phyloP scores from a whole-genome alignment of 495 filamentous ascomycete species.

The Glonium stellatum region DNA sequence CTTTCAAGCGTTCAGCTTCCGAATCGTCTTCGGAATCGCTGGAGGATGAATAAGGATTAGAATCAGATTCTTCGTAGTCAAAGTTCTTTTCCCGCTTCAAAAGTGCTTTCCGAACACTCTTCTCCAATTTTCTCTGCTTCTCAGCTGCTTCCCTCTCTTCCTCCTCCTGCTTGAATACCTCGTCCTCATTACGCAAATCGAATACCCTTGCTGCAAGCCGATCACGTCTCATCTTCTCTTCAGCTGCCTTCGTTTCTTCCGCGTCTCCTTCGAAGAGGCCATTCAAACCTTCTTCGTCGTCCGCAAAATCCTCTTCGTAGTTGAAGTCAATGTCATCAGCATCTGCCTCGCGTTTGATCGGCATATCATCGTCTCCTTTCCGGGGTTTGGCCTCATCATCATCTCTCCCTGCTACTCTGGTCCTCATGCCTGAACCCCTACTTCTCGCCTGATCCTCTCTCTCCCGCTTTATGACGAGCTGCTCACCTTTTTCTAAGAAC shows the following conservation, averaged over 20 bases:
- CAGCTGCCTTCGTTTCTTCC: conserved; percentile 79
- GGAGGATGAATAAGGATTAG: conserved; percentile 63
- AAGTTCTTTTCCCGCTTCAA: conserved; percentile 77
- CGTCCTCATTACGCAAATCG: conserved; percentile 46
- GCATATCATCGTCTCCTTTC: conserved; percentile 56
- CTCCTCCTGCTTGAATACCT: conserved; percentile 65
- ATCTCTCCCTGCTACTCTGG: conserved; percentile 17
- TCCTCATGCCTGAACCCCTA: conserved; percentile 12
- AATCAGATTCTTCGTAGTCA: conserved; percentile 71
- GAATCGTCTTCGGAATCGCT: conserved; percentile 21
- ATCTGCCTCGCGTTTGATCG: conserved; percentile 54
- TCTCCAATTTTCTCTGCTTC: conserved; percentile 59
- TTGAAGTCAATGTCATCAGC: conserved; percentile 40
- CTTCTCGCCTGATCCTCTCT: background rate
- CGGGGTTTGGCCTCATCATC: conserved; percentile 32
- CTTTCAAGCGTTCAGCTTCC: conserved; percentile 31
- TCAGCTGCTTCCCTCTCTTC: conserved; percentile 72
- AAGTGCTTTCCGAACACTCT: conserved; percentile 66
- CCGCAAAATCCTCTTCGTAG: conserved; percentile 50
- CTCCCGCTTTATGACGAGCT: conserved; percentile 14
- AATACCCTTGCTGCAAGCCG: conserved; percentile 83
- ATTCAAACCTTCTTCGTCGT: conserved; percentile 74
- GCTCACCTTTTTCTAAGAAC: conserved; percentile 52
- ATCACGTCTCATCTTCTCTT: conserved; percentile 78
- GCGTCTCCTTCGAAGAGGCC: conserved; percentile 71